Evolutionary conservation across 164 flowering plant species (phyloP).

Genomic region (Magnolia officinalis): DNA sequence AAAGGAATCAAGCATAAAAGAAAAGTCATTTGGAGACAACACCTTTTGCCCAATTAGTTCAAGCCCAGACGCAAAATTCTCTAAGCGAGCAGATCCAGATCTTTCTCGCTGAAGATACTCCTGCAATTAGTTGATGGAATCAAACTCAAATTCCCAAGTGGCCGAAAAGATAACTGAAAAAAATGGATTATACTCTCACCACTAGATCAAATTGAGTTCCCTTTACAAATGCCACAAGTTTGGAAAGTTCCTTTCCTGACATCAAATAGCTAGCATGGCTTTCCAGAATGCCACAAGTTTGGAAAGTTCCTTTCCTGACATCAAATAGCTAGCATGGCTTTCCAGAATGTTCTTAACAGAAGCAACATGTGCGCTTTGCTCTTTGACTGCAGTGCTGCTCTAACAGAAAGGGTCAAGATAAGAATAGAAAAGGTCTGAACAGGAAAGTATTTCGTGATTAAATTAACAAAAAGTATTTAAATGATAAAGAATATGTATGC

Average conservation of each 20-base stretch:
- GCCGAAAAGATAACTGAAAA: slow-evolving; percentile 1
- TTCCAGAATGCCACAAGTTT: slow-evolving; percentile 94
- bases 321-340: slow-evolving; percentile 93
- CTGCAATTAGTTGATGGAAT: slow-evolving; percentile 39
- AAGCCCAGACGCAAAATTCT: slow-evolving; percentile 93
- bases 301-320: slow-evolving; percentile 97
- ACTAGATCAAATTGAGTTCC: slow-evolving; percentile 98
- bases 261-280: slow-evolving; percentile 95
- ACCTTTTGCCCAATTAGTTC: slow-evolving; percentile 93
- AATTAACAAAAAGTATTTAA: not conserved
- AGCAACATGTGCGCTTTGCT: slow-evolving; percentile 85
- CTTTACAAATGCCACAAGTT: slow-evolving; percentile 96
- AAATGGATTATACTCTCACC: slow-evolving; percentile 40
- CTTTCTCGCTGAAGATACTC: slow-evolving; percentile 95
- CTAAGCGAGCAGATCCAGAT: slow-evolving; percentile 82
- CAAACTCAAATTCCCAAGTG: not conserved
- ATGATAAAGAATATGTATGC: not conserved
- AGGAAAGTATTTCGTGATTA: not conserved
- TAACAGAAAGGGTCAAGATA: not conserved
- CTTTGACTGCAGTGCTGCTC: slow-evolving; percentile 67
- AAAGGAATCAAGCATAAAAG: not conserved
- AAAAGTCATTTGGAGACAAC: slow-evolving; percentile 1
- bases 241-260: slow-evolving; percentile 97
- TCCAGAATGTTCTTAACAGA: slow-evolving; percentile 91
- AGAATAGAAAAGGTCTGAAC: not conserved